Base-by-base conservation (phyloP, 208 protist species). In the Wallacemonas rigidus region DNA sequence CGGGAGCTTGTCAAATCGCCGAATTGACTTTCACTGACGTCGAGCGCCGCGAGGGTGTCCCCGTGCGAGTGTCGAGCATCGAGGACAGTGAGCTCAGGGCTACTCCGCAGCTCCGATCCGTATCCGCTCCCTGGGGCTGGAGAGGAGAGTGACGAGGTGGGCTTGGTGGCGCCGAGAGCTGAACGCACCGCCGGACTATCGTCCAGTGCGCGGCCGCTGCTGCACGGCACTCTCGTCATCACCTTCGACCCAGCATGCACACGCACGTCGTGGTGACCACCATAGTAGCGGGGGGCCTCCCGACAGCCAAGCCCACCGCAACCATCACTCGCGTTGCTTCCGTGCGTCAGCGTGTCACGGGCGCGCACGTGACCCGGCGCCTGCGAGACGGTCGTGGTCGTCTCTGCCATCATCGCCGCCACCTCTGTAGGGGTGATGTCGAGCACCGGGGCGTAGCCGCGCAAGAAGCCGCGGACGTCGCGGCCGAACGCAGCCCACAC, bases 211-310 rank as follows among this genome's bases (percentile, higher is more conserved):
- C 14, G 8, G 26, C 51, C 14, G 45, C 45, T 50, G 45, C 12
- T 26, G 26, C 26, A 26, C 26, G 26, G 51, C n/a, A 26, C 8
- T 6, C 6, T 12, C 8, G 5, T 12, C 15, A 9, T 6, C 51
- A n/a, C 51, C n/a, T 56, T 56, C 3, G 14, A 2, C 8, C 43
- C 56, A 4, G 26, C 9, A 38, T 62, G 56, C 36, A 65, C 4
- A 35, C 60, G 60, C 4, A 65, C 17, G 43, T 65, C 60, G 60
- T 65, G 60, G 43, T 65, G 60, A 12, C 60, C 60, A 6, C 60
- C 60, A 35, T 65, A 65, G 60, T 65, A 65, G 15, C 60, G 60
- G 15, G 60, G 60, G 17, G 60, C 60, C 60, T 65, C 60, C 5
- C 60, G 60, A 7, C 60, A 65, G 41, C 60, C 60, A 11, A 17